Evolutionary conservation across 495 filamentous ascomycete species (phyloP).

Genomic region (Penicillium ochrochloron): DNA sequence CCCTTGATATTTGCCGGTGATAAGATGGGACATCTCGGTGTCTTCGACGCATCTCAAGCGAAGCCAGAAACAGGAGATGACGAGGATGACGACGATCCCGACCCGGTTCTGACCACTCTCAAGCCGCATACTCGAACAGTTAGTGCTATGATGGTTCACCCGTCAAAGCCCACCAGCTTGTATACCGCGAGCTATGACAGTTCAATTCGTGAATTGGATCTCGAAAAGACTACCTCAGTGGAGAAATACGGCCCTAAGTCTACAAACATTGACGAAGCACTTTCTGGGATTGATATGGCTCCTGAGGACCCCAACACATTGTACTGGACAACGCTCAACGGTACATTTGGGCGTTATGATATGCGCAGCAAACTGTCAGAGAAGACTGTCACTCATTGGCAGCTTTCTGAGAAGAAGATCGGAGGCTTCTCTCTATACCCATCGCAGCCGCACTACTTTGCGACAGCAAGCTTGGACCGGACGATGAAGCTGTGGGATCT

Average conservation of each 20-base stretch:
- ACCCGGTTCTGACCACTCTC: conserved; percentile 80
- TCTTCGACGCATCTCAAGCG: conserved; percentile 88
- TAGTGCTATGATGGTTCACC: conserved; percentile 75
- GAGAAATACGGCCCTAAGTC: conserved; percentile 79
- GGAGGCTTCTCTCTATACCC: conserved; percentile 90
- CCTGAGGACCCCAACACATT: conserved; percentile 70
- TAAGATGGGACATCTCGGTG: conserved; percentile 89
- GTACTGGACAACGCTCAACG: conserved; percentile 86
- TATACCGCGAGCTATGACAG: conserved; percentile 95
- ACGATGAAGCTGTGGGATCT: conserved; percentile 92
- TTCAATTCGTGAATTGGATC: conserved; percentile 84
- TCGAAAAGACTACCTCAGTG: conserved; percentile 74
- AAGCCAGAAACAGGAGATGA: conserved; percentile 60
- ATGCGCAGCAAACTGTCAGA: conserved; percentile 59
- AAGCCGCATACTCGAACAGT: conserved; percentile 93
- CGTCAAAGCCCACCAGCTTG: conserved; percentile 66
- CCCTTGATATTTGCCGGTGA: conserved; percentile 93
- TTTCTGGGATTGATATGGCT: conserved; percentile 82
- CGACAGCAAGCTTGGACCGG: conserved; percentile 89
- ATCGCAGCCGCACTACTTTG: conserved; percentile 74
- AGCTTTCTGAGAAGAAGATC: conserved; percentile 92
- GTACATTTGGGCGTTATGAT: conserved; percentile 78
- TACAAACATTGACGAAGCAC: conserved; percentile 69
- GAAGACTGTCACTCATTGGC: conserved; percentile 63
- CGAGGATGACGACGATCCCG: conserved; percentile 65